Evolutionary conservation across 1,139 yeast genomes (phyloP).

Genomic region (Scheffersomyces quercinus): DNA sequence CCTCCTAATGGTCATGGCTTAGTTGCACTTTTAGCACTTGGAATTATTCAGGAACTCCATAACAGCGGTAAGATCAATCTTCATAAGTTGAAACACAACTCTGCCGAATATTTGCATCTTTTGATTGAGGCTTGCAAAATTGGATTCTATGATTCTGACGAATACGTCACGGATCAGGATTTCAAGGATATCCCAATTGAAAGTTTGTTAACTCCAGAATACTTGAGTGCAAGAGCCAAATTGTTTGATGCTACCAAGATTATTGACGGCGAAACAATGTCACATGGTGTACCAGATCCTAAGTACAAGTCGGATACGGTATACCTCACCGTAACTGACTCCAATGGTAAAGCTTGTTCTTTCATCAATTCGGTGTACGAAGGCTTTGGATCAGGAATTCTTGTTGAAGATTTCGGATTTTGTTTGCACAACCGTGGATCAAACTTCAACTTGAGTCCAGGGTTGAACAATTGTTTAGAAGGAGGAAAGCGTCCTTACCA

Average conservation of each 20-base stretch:
- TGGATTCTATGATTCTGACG: conserved; percentile 77
- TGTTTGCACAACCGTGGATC: conserved; percentile 76
- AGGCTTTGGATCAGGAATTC: conserved; percentile 71
- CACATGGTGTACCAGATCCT: conserved; percentile 62
- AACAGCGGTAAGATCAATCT: conserved; percentile 48
- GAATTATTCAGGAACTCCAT: conserved; percentile 60
- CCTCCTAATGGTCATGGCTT: conserved; percentile 86
- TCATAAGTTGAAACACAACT: conserved; percentile 57
- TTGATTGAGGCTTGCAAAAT: conserved; percentile 70
- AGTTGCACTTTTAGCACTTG: conserved; percentile 69
- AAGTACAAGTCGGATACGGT: conserved; percentile 73
- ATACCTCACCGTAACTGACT: conserved; percentile 68
- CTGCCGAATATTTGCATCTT: conserved; percentile 68
- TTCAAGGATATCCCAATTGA: conserved; percentile 41
- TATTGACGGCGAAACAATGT: conserved; percentile 43
- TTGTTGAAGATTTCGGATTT: conserved; percentile 70
- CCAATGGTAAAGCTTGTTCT: conserved; percentile 78
- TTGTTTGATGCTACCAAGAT: conserved; percentile 42
- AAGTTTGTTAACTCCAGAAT: conserved; percentile 38
- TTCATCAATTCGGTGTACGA: conserved; percentile 76
- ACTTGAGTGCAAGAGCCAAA: conserved; percentile 51
- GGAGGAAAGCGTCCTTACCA: conserved; percentile 80
- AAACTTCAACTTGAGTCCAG: conserved; percentile 64
- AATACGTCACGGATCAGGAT: conserved; percentile 64
- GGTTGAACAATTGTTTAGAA: conserved; percentile 59